Evolutionary conservation across 1,284 basidiomycete species (phyloP), one percentile per base, ranked within the genome.

Genomic region (Melanopsichium pennsylvanicum): DNA sequence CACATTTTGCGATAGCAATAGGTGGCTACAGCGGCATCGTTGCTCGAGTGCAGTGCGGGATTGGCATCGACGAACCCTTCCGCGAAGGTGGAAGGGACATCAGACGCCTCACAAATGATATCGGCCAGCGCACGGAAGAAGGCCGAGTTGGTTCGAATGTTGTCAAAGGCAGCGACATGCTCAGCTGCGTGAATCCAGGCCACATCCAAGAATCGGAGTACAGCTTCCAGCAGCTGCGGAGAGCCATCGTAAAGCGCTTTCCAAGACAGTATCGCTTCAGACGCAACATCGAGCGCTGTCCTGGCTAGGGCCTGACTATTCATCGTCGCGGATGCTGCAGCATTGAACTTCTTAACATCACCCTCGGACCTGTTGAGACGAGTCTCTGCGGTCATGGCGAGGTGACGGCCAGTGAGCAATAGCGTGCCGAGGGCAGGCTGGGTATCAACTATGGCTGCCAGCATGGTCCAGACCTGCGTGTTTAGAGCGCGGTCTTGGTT

Each of bases 391-490:
- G 52, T 36, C 55, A 58, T 60, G 38, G 85, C 29, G 84, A 83
- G 51, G 85, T 86, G 81, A 87, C 86, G 86, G 2, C 88, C 93
- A 0, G 87, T 87, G 45, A 92, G 87, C 55, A 95, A 89, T 15
- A 96, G 84, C 37, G 87, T 86, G 0, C 91, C 91, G 5, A 96
- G 85, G 0, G 93, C 92, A 1, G 93, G 92, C 75, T 95, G 92
- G 51, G 88, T 89, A 63, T 91, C 88, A 18, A 93, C 87, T 3
- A 92, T 88, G 12, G 91, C 85, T 0, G 89, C 85, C 22, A 95
- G 87, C 72, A 96, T 89, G 56, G 86, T 86, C 92, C 93, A 96
- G 2, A 91, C 86, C 0, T 87, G 85, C 54, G 87, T 86, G 18
- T 92, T 84, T 5, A 92, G 85, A 2, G 84, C 84, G 50, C 87